These are phyloP conservation scores for Coprinopsis strossmayeri DNA, from an alignment of 768 basidiomycete species.

Conservation along the genomic window DNA sequence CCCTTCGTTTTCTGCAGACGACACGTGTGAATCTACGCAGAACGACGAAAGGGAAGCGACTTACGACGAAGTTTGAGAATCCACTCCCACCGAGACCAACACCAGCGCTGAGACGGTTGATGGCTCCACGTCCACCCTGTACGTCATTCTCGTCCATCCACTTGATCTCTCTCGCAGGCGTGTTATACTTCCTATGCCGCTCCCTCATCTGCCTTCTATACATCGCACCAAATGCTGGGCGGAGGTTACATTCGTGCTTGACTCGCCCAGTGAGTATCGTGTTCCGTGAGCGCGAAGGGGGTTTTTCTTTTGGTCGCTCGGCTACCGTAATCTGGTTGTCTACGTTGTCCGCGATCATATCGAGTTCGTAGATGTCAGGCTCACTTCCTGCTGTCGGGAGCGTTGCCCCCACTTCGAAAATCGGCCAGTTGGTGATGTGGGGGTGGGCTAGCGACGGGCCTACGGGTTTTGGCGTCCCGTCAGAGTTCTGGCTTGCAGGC, in stretches of 20 bases:
- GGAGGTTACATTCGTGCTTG: conserved; percentile 73
- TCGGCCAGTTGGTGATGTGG: conserved; percentile 34
- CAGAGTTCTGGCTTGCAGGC: conserved; percentile 19
- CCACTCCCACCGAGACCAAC: conserved; percentile 53
- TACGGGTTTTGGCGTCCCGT: conserved; percentile 38
- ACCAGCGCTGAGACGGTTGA: conserved; percentile 77
- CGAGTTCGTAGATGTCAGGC: conserved; percentile 77
- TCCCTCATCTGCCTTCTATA: conserved; percentile 73
- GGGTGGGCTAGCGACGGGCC: conserved; percentile 62
- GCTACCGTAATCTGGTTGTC: conserved; percentile 85
- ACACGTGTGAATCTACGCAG: conserved; percentile 8
- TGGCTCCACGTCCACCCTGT: conserved; percentile 61
- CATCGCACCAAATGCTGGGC: conserved; percentile 58
- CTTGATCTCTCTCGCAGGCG: conserved; percentile 57
- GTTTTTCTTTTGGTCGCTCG: conserved; percentile 76
- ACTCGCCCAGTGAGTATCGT: conserved; percentile 76
- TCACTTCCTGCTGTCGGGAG: conserved; percentile 30
- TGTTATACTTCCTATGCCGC: conserved; percentile 59
- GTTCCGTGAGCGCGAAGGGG: conserved; percentile 53
- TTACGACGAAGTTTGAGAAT: conserved; percentile 63
- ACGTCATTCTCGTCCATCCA: conserved; percentile 70
- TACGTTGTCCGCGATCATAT: conserved; percentile 79
- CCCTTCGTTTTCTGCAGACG: conserved; percentile 53
- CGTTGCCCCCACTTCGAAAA: conserved; percentile 27
- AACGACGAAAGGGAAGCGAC: conserved; percentile 21